These are phyloP conservation scores for Blastobotrys proliferans DNA, from an alignment of 1,139 yeast species.

Conservation along the genomic window DNA sequence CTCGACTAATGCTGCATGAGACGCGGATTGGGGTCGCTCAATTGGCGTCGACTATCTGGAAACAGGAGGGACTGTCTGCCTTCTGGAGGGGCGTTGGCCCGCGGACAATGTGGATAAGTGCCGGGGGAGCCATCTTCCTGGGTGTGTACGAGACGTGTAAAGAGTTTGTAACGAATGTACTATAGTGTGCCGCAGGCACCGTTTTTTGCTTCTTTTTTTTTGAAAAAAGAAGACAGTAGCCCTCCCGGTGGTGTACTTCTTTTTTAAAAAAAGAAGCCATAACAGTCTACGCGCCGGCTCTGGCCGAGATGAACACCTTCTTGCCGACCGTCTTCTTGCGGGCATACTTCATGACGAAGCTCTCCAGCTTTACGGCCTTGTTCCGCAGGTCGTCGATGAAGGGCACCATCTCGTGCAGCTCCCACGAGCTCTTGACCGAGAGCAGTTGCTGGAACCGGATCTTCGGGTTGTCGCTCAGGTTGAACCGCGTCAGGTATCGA, in stretches of 20 bases:
- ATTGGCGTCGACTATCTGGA: constrained; percentile 38
- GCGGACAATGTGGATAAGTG: constrained; percentile 94
- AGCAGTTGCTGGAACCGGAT: constrained; percentile 61
- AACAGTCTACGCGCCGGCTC: no score
- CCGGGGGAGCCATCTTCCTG: constrained; percentile 95
- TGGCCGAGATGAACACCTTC: constrained; percentile 37
- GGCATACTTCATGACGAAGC: constrained; percentile 72
- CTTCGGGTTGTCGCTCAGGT: constrained; percentile 50
- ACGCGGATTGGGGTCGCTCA: constrained; percentile 45
- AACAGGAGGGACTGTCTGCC: constrained; percentile 64
- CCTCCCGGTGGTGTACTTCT: no score
- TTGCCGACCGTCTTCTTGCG: constrained; percentile 58
- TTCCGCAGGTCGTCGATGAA: constrained; percentile 52
- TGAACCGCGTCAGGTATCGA: constrained; percentile 47
- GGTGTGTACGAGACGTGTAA: constrained; percentile 86
- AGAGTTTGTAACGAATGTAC: constrained; percentile 17
- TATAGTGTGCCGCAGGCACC: no score
- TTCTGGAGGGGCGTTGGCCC: constrained; percentile 88
- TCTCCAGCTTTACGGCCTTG: constrained; percentile 58
- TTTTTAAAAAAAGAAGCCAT: no score
- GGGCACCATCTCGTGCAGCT: constrained; percentile 65
- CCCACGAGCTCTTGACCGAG: constrained; percentile 62
- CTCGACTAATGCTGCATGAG: constrained; percentile 77
- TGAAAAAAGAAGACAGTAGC: no score
- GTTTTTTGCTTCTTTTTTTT: no score